Evolutionary conservation across 75 land plant species (phyloP).

Genomic region (Isoetes taiwanensis): DNA sequence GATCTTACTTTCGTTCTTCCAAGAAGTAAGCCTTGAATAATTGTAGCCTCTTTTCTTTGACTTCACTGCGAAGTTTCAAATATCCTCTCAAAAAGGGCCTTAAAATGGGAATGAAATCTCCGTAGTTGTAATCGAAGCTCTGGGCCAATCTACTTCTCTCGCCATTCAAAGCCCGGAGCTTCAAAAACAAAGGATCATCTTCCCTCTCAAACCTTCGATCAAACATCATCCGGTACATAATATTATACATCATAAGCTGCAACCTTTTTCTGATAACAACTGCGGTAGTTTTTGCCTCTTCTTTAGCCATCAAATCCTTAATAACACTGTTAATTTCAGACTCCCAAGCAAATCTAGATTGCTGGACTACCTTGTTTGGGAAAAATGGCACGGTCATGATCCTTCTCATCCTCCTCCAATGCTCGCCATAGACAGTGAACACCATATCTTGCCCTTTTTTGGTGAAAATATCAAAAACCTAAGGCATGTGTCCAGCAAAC

Average conservation of each 20-base stretch:
- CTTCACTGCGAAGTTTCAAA: conserved; percentile 44
- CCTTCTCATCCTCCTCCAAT: conserved; percentile 26
- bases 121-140: conserved; percentile 93
- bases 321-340: conserved; percentile 16
- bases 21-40: conserved; percentile 64
- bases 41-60: conserved; percentile 40
- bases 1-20: conserved; percentile 48
- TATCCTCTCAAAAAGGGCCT: conserved; percentile 74
- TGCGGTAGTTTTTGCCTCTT: conserved; percentile 31
- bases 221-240: conserved; percentile 79
- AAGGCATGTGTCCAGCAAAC: no score
- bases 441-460: conserved; percentile 25
- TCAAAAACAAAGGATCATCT: conserved; percentile 59
- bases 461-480: conserved; percentile 33
- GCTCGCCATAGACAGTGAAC: conserved; percentile 25
- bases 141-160: conserved; percentile 67
- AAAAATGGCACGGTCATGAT: conserved; percentile 32
- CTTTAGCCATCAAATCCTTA: conserved; percentile 15
- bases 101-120: conserved; percentile 78
- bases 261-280: conserved; percentile 46
- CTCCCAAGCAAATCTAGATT: conserved; percentile 24
- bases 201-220: conserved; percentile 47
- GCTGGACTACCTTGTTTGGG: conserved; percentile 30
- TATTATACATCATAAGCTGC: conserved; percentile 86
- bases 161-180: conserved; percentile 42